Percentiles rank a stretch among this genome's conserved stretches.
phyloP scores from a whole-genome alignment of 2,329 filamentous ascomycete species.

The Rhynchosporium agropyri region DNA sequence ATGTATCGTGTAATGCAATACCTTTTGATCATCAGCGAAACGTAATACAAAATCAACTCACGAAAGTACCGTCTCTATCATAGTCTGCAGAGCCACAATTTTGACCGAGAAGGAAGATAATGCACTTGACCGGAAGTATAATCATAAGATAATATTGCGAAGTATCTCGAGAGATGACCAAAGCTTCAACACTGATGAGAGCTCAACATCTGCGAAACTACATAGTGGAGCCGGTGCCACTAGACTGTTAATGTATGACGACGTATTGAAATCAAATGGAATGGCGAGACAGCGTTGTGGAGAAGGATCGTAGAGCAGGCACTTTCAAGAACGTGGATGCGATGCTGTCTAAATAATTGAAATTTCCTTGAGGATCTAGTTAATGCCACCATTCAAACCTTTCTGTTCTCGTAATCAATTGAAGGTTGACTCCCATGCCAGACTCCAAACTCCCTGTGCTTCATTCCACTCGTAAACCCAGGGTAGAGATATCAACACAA shows the following conservation, averaged over 20 bases:
- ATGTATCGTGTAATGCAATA: background rate
- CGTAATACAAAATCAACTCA: background rate
- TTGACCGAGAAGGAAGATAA: background rate
- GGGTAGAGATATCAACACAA: conserved; percentile 13
- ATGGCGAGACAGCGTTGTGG: no score
- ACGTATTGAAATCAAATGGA: no score
- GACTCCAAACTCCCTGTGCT: conserved; percentile 11
- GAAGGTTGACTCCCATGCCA: no score
- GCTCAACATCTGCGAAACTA: no score
- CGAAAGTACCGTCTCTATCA: background rate
- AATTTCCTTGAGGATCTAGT: no score
- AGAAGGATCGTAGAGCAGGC: no score
- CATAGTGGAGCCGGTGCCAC: no score
- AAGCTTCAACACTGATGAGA: no score
- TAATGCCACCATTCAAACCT: no score
- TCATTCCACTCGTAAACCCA: background rate
- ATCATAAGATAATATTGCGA: background rate
- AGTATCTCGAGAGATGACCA: no score
- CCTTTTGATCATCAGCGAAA: background rate
- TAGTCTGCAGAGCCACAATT: background rate
- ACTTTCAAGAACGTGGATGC: background rate
- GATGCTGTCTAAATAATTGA: background rate
- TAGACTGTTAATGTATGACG: no score
- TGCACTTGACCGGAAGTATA: background rate
- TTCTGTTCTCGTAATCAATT: background rate